Evolutionary conservation across 495 filamentous ascomycete species (phyloP), one percentile per base, ranked within the genome.

Genomic region (Xylaria flabelliformis): DNA sequence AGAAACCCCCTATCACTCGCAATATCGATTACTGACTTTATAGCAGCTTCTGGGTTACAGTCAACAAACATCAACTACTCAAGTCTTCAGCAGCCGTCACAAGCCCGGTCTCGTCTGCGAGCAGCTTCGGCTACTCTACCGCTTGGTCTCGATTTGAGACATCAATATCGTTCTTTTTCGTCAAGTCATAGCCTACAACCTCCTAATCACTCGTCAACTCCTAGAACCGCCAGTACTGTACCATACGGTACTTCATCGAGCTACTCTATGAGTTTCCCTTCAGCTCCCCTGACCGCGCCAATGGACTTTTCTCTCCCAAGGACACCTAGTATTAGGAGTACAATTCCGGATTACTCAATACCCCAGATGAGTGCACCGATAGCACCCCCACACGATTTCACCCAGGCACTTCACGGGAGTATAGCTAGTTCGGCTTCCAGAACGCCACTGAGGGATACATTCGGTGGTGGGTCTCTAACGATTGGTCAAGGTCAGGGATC

Each of bases 341-440:
- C 80, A n/a, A 77, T 81, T 21, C 79, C 77, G 15, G 85, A 88
- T 67, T 88, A 87, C 76, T 84, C 83, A 15, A 87, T 88, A 75
- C 84, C 86, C 5, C 86, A 88, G 74, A 82, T 88, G 81, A 86
- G 84, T 75, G 86, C 86, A 4, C 86, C 86, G 17, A 88, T 88
- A 75, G 83, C 83, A 7, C 84, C 85, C 42, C 81, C 85, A 1
- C 82, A 82, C 64, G 86, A 88, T 55, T 88, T 88, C 69, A 82
- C 80, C 12, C 83, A 85, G 75, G 83, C 83, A n/a, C 79, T 85
- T 65, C 84, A 85, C 41, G 78, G 82, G n/a, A 83, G 79, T 74
- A 83, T 85, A 9, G 78, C 70, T 64, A 42, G 63, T 41, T 77
- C 80, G n/a, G 80, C 76, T 80, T 72, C 81, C 19, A 74, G 86